Base-by-base conservation (phyloP, 805 yeast genomes). In the Saccharomycodes ludwigii region DNA sequence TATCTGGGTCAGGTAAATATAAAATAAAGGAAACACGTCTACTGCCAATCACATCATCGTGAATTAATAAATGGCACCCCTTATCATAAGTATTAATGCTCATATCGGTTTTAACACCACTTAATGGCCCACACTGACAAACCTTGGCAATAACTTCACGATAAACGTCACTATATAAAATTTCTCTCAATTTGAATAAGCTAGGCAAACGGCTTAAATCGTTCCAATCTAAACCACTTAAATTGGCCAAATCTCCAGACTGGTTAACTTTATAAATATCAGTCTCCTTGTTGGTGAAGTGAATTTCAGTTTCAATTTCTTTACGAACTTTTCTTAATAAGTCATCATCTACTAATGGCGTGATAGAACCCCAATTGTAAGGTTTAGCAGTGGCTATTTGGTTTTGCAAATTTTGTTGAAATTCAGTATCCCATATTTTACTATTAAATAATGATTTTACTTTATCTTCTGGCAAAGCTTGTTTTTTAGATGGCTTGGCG, bases 11-110 rank as follows among this genome's bases (percentile, higher is more conserved):
- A 0, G 96, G 94, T 52, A 91, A 59, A 52, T 91, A 91, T 31
- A 93, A 61, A 40, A 93, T 93, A 48, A 86, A 91, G 44, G 95
- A 81, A 19, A 91, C 86, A 36, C 96, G 65, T 50, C 99, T 66
- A 2, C 95, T 76, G 1, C 97, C 98, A 50, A 91, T 91, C 20
- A 91, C 98, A 53, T 91, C 99, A 57, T 91, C 99, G 52, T 91
- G 99, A 4, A 94, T 84, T 40, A 91, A 63, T 35, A 91, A 61
- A 57, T 91, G 99, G 49, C 97, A 91, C 2, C 95, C 93, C 46
- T 83, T 81, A 30, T 79, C 77, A 53, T 91, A 91, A 3, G 93
- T 76, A 50, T 91, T 88, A 42, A 91, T 72, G 38, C 93, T 77
- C 76, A 91, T 77, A 51, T 91, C 99, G 22, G 93, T 85, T 52